phyloP scores from a whole-genome alignment of 192 early-diverging fungal genomes.

The Phlyctochytrium planicorne region DNA sequence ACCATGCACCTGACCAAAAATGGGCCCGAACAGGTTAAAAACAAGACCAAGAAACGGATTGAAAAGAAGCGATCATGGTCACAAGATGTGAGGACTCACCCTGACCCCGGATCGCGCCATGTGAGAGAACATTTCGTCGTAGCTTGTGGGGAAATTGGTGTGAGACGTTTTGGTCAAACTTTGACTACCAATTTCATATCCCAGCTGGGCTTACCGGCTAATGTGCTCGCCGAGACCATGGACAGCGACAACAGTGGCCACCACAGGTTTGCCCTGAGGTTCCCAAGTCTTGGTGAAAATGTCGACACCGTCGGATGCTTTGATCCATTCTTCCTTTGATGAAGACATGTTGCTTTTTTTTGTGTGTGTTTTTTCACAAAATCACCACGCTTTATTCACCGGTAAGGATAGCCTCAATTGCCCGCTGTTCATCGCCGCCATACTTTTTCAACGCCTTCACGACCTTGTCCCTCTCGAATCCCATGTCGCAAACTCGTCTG shows the following conservation, averaged over 20 bases:
- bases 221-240: conserved; percentile 62
- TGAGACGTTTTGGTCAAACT: no score
- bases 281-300: conserved; percentile 29
- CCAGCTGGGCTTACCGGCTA: no score
- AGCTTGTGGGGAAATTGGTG: no score
- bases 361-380: neutral
- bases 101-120: conserved; percentile 56
- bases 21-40: no score
- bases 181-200: no score
- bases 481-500: conserved; percentile 50
- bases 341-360: no score
- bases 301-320: conserved; percentile 22
- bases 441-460: conserved; percentile 35
- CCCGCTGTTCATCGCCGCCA: conserved; percentile 42
- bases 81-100: no score
- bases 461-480: conserved; percentile 48
- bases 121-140: conserved; percentile 58
- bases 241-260: conserved; percentile 49
- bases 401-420: conserved; percentile 37
- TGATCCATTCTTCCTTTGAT: conserved; percentile 28
- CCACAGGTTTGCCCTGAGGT: conserved; percentile 29
- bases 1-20: conserved; percentile 49
- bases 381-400: neutral
- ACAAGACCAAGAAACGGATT: no score
- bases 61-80: no score